Evolutionary conservation across 139 green algal genomes (phyloP).

Genomic region (Limnomonas spitsbergensis): DNA sequence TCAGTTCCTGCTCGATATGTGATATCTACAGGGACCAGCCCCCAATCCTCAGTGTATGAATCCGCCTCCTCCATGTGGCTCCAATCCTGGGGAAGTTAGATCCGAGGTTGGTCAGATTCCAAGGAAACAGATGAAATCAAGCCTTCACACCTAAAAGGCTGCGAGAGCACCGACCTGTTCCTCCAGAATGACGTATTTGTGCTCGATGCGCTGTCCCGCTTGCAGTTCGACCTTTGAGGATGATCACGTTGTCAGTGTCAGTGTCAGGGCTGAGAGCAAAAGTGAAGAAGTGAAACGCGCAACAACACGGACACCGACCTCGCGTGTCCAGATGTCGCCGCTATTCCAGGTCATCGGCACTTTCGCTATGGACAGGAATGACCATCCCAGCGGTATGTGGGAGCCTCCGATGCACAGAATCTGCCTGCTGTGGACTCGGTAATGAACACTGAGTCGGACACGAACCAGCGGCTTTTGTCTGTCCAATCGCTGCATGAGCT

Average conservation of each 20-base stretch:
- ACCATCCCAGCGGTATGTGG: slow-evolving; percentile 83
- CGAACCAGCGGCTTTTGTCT: slow-evolving; percentile 55
- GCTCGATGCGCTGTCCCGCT: slow-evolving; percentile 76
- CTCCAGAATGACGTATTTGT: slow-evolving; percentile 94
- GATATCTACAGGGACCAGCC: slow-evolving; percentile 66
- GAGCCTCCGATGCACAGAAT: slow-evolving; percentile 87
- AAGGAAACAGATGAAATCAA: neutral
- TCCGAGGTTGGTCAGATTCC: neutral
- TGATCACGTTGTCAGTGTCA: neutral
- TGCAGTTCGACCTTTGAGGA: slow-evolving; percentile 74
- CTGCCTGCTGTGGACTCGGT: slow-evolving; percentile 82
- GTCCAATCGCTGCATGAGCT: slow-evolving; percentile 31
- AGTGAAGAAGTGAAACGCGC: neutral
- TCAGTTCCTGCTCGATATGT: slow-evolving; percentile 62
- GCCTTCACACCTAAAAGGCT: too few relatives aligned
- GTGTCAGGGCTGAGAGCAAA: neutral
- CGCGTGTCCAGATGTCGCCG: slow-evolving; percentile 77
- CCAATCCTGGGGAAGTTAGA: slow-evolving; percentile 70
- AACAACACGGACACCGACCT: slow-evolving; percentile 48
- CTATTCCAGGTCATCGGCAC: slow-evolving; percentile 85
- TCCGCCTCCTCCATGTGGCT: slow-evolving; percentile 76
- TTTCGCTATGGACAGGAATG: slow-evolving; percentile 88
- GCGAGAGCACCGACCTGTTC: slow-evolving; percentile 73
- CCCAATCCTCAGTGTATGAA: slow-evolving; percentile 45
- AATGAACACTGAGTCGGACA: slow-evolving; percentile 74